A percentile compares a stretch with the other conserved stretches of the same genome.
phyloP scores from a whole-genome alignment of 108 stramenopile species.

The Aureococcus anophagefferens region DNA sequence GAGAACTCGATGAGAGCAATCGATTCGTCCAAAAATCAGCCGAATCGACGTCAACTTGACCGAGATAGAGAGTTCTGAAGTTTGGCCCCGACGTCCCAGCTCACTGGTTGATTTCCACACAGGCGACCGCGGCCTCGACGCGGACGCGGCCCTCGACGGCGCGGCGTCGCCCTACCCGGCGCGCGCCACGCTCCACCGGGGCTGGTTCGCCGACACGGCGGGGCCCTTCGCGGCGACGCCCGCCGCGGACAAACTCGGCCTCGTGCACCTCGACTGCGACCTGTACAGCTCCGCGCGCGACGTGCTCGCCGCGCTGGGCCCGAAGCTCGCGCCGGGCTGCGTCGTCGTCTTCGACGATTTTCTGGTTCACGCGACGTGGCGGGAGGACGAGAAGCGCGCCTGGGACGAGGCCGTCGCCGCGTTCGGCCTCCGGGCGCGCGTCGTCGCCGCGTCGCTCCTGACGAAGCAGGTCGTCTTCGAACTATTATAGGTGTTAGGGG shows the following conservation, averaged over 20 bases:
- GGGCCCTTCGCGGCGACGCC: slow-evolving; percentile 2
- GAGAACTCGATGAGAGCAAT: no score
- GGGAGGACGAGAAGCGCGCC: slow-evolving; percentile 19
- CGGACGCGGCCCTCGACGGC: no score
- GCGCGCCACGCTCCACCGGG: slow-evolving; percentile 12
- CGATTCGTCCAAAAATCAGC: no score
- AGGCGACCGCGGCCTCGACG: no score
- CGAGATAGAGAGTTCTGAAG: no score
- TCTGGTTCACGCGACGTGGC: slow-evolving; percentile 19
- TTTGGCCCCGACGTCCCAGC: no score
- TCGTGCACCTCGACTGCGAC: slow-evolving; percentile 28
- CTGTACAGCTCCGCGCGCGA: slow-evolving; percentile 19
- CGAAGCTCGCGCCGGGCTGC: slow-evolving; percentile 9
- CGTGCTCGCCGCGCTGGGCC: slow-evolving; percentile 2
- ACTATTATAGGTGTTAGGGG: no score
- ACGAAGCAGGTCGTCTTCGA: no score
- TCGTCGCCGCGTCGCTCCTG: no score
- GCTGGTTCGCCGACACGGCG: slow-evolving; percentile 30
- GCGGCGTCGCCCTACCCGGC: neutral
- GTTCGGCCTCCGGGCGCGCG: no score
- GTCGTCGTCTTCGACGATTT: slow-evolving; percentile 25
- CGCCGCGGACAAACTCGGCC: neutral
- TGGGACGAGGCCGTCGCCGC: neutral
- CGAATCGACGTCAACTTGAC: no score
- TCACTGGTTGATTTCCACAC: no score